These are phyloP conservation scores for Amaranthus palmeri DNA, from an alignment of 148 eudicot genomes.

Conservation along the genomic window DNA sequence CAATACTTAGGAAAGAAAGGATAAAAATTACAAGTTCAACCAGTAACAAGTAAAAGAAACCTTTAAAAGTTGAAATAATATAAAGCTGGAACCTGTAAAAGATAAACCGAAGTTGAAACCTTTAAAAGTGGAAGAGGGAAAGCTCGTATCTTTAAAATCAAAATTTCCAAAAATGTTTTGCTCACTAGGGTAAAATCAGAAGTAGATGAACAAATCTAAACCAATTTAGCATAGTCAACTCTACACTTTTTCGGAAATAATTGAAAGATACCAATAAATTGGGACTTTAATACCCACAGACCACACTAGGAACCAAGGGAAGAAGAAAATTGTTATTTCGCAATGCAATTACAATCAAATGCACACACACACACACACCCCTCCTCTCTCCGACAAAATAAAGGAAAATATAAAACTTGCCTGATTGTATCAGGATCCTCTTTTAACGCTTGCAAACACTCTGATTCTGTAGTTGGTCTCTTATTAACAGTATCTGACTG, in stretches of 20 bases:
- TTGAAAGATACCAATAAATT: background rate
- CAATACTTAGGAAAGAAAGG: no score
- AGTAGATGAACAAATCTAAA: background rate
- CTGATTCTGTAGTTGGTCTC: constrained; percentile 44
- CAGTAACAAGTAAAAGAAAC: no score
- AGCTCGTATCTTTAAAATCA: no score
- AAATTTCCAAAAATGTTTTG: no score
- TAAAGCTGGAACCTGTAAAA: no score
- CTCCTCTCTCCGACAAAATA: background rate
- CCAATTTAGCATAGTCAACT: background rate
- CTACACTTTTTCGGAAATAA: background rate
- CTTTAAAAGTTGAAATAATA: no score
- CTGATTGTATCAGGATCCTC: constrained; percentile 82
- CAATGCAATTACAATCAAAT: background rate
- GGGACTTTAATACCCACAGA: background rate
- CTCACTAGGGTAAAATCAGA: background rate
- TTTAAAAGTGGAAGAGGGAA: no score
- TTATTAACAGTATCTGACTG: constrained; percentile 13
- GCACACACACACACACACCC: no score
- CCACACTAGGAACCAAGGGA: background rate
- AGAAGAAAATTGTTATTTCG: background rate
- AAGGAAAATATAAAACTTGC: constrained; percentile 22
- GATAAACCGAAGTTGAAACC: no score
- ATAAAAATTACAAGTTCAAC: no score
- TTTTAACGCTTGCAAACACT: constrained; percentile 52